Evolutionary conservation across 768 basidiomycete species (phyloP).

Genomic region (Boletus edulis): DNA sequence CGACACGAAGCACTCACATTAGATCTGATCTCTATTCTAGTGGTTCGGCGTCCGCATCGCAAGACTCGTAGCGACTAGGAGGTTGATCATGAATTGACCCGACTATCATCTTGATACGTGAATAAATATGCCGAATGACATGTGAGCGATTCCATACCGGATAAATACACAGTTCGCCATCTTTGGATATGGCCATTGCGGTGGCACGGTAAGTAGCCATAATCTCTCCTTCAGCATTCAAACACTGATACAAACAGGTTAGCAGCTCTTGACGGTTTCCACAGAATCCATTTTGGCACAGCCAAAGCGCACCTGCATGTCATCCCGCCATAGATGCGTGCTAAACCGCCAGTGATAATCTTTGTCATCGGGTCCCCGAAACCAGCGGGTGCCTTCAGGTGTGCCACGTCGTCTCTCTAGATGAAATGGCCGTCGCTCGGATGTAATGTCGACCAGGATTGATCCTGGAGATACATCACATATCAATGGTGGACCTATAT

Average conservation of each 20-base stretch:
- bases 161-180: slow-evolving; percentile 27
- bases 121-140: not conserved
- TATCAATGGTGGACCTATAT: slow-evolving; percentile 15
- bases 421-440: slow-evolving; percentile 5
- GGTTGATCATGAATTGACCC: slow-evolving; percentile 24
- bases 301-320: slow-evolving; percentile 22
- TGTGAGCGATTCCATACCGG: slow-evolving; percentile 16
- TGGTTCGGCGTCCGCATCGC: slow-evolving; percentile 22
- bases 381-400: slow-evolving; percentile 17
- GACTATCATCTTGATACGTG: slow-evolving; percentile 8
- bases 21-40: slow-evolving; percentile 1
- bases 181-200: slow-evolving; percentile 23
- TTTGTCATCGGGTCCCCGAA: slow-evolving; percentile 21
- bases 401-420: slow-evolving; percentile 13
- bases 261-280: not conserved
- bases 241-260: slow-evolving; percentile 6
- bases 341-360: slow-evolving; percentile 22
- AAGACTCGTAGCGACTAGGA: slow-evolving; percentile 29
- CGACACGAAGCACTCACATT: not conserved
- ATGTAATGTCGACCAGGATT: slow-evolving; percentile 12
- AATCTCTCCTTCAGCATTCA: slow-evolving; percentile 16
- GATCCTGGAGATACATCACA: slow-evolving; percentile 3
- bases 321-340: slow-evolving; percentile 10
- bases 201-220: slow-evolving; percentile 29
- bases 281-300: not conserved